Percentiles rank a stretch among this genome's conserved stretches.
phyloP scores from a whole-genome alignment of 176 grass and related monocot genomes.

The Hordeum marinum region DNA sequence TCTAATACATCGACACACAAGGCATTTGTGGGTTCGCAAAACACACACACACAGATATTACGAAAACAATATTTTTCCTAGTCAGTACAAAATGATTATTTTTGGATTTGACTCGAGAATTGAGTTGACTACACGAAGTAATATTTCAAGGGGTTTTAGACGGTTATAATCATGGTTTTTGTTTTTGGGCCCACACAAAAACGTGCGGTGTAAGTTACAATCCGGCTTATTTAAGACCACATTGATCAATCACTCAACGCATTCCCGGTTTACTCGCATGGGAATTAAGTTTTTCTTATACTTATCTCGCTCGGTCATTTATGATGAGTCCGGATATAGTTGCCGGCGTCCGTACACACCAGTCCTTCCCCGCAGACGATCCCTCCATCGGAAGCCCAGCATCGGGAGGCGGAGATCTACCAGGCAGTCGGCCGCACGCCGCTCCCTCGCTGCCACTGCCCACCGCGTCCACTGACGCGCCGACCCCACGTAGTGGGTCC shows the following conservation, averaged over 20 bases:
- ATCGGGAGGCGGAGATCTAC: conserved; percentile 54
- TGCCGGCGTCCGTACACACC: conserved; percentile 4
- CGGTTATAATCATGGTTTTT: background rate
- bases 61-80: background rate
- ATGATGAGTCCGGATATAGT: background rate
- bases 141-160: background rate
- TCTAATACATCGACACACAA: too few relatives aligned
- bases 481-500: accelerated
- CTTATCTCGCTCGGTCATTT: background rate
- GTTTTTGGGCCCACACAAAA: background rate
- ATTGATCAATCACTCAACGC: background rate
- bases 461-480: accelerated
- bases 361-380: conserved; percentile 30
- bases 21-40: too few relatives aligned
- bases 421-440: conserved; percentile 21
- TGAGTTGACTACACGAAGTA: background rate
- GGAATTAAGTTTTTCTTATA: background rate
- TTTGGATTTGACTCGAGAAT: background rate
- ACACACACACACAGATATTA: background rate
- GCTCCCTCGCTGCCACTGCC: background rate
- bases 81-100: background rate
- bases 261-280: background rate
- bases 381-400: conserved; percentile 4
- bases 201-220: background rate
- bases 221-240: background rate